Conservation (phyloP, 176 grass and related monocot species). For the Carex cristatella region DNA sequence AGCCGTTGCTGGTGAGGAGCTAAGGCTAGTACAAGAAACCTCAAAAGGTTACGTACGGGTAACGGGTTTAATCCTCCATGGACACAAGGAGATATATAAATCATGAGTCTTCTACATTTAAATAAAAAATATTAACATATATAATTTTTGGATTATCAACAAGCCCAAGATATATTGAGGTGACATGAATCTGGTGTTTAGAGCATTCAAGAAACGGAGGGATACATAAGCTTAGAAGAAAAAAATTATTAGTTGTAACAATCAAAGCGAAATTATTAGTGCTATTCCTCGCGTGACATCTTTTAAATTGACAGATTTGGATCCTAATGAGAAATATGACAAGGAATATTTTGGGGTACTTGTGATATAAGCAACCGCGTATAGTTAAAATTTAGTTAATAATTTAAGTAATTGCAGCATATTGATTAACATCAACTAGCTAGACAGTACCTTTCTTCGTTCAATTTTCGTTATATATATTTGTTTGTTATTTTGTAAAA, state of each 20-base stretch:
- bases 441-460: not conserved
- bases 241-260: not conserved
- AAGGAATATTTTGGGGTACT: not conserved
- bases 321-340: conserved; percentile 9
- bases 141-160: too few species aligned
- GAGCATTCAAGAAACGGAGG: not conserved
- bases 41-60: too few species aligned
- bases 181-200: not conserved
- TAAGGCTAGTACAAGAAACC: too few species aligned
- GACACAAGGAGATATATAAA: too few species aligned
- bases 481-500: not conserved
- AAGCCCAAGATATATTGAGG: not conserved
- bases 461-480: not conserved
- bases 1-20: too few species aligned
- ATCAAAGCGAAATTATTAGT: not conserved
- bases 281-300: conserved; percentile 16
- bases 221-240: not conserved
- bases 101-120: too few species aligned
- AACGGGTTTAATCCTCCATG: too few species aligned
- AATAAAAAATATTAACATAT: too few species aligned
- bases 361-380: conserved; percentile 33
- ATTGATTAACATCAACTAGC: not conserved
- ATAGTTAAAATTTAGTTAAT: not conserved
- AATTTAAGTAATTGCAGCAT: not conserved
- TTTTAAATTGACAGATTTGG: conserved; percentile 30